Conservation (phyloP, 164 flowering plant genomes). For the Dillenia turbinata region DNA sequence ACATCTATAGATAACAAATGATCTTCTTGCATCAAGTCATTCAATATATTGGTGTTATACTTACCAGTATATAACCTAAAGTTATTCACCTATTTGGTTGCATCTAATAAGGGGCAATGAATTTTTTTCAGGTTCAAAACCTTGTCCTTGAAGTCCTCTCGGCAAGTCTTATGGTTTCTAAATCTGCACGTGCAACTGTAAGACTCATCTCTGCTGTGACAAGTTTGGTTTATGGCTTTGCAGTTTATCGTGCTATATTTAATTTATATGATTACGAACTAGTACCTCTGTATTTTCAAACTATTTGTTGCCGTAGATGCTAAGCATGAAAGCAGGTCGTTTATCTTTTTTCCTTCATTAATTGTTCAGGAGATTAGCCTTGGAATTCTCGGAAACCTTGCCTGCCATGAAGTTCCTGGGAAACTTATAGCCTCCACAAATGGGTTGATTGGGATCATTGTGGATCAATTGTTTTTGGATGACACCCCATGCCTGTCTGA, state of each 20-base stretch:
- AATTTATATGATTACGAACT: too few relatives aligned
- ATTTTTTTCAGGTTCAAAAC: constrained; percentile 59
- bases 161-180: constrained; percentile 54
- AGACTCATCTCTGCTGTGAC: constrained; percentile 3
- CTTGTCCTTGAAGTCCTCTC: constrained; percentile 76
- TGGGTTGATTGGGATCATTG: constrained; percentile 50
- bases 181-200: constrained; percentile 65
- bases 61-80: too few relatives aligned
- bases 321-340: too few relatives aligned
- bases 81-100: too few relatives aligned
- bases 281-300: too few relatives aligned
- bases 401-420: constrained; percentile 76
- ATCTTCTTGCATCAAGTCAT: too few relatives aligned
- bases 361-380: constrained; percentile 77
- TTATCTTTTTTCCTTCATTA: too few relatives aligned
- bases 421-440: constrained; percentile 39
- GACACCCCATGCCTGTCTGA: constrained; percentile 77
- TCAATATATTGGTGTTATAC: too few relatives aligned
- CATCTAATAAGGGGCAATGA: too few relatives aligned
- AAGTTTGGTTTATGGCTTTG: too few relatives aligned
- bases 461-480: constrained; percentile 72
- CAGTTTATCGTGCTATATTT: too few relatives aligned
- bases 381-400: constrained; percentile 87
- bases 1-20: not conserved
- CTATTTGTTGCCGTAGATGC: too few relatives aligned